Conservation (phyloP, 352 stramenopile genomes). For the Peronospora destructor region DNA sequence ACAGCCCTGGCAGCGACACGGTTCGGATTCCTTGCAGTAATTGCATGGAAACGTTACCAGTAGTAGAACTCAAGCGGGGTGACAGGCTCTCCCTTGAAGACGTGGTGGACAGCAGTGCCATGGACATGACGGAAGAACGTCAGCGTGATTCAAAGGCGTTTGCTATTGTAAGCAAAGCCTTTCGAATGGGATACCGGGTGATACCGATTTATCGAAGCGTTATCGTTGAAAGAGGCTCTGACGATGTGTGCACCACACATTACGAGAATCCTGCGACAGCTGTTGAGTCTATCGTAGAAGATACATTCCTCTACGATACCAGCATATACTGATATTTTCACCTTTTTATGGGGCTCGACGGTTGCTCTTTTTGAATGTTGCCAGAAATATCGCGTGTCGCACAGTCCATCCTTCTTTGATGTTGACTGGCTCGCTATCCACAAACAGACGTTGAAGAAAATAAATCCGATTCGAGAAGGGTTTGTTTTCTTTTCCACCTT, state of each 20-base stretch:
- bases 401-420: constrained; percentile 17
- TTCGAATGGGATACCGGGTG: background rate
- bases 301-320: background rate
- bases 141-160: constrained; percentile 4
- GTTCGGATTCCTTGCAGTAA: constrained; percentile 63
- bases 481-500: constrained; percentile 1
- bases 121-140: constrained; percentile 21
- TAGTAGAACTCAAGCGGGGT: constrained; percentile 45
- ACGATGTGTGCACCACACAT: constrained; percentile 2
- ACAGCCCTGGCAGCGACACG: constrained; percentile 60
- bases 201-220: background rate
- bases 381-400: background rate
- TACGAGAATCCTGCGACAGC: constrained; percentile 12
- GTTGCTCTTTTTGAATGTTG: background rate
- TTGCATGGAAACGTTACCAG: constrained; percentile 44
- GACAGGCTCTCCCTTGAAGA: constrained; percentile 22
- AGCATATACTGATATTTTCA: no score
- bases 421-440: background rate
- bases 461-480: constrained; percentile 14
- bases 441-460: constrained; percentile 25
- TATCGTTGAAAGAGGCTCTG: background rate
- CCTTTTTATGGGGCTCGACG: no score
- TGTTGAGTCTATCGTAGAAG: constrained; percentile 17
- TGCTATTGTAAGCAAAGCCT: constrained; percentile 11
- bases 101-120: constrained; percentile 29